Base-by-base conservation (phyloP, 2,329 filamentous ascomycete genomes). In the Aspergillus chevalieri region DNA sequence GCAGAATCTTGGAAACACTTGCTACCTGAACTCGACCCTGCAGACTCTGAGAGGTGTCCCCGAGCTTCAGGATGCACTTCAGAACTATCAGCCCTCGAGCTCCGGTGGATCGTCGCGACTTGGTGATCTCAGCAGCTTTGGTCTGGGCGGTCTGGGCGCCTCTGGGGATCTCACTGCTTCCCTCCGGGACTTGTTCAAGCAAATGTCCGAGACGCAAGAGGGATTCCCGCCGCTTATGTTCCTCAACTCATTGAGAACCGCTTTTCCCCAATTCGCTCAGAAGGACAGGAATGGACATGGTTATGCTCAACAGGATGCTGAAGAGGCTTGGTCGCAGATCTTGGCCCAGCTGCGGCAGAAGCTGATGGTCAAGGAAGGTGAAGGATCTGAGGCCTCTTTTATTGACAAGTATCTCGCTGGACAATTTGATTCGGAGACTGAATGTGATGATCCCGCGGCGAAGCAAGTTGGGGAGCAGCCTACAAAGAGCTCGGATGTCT, bases 281-380 rank as follows among this genome's bases (percentile, higher is more conserved):
- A 86, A 83, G 63, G 83, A 89, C 48, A 91, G 88, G 67, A 85
- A 85, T 28, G 87, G 89, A 19, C 78, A 85, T 50, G 90, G 88
- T 6, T 97, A 86, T 65, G 91, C 93, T n/a, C 93, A 98, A 71
- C 93, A 98, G 72, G 93, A 98, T 74, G 93, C 93, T 1, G 93
- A 98, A 70, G 93, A 98, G 70, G 93, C 92, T 43, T 98, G 92
- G 90, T 93, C 92, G 17, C 92, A 97, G 66, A 94, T 98, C 53
- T 74, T 98, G 5, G 83, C 86, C 42, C 87, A 92, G 63, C 74
- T 98, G 34, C 83, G 86, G 54, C 81, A 87, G 62, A 92, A 88
- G 65, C 74, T 97, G 46, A 85, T 83, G 65, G 71, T 87, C 55
- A 83, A 81, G 60, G 78, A 80, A 44, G 57, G 64, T 2, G 61